A percentile compares a stretch with the other conserved stretches of the same genome.
Conservation (phyloP, 2,329 filamentous ascomycete species). For the Ascochyta clinopodiicola region DNA sequence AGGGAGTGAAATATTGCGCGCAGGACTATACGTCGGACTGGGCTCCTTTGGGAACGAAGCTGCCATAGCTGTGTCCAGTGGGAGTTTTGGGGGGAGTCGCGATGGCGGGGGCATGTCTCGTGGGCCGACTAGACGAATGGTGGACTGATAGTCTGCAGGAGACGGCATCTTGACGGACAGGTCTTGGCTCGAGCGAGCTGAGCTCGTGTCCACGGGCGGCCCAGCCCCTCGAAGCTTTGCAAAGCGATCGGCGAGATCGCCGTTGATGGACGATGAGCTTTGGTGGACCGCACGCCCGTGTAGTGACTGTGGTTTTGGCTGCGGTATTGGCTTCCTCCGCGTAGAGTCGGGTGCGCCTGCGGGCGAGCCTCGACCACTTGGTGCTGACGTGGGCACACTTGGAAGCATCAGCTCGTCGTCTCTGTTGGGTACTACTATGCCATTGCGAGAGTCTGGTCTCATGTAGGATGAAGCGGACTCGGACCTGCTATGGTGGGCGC, state of each 20-base stretch:
- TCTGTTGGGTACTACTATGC: constrained; percentile 14
- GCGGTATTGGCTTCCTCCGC: constrained; percentile 52
- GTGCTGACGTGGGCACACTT: constrained; percentile 32
- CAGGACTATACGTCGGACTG: constrained; percentile 80
- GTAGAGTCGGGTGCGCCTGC: constrained; percentile 29
- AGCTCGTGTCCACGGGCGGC: constrained; percentile 30
- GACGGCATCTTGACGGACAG: constrained; percentile 52
- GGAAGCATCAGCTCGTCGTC: constrained; percentile 48
- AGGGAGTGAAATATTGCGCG: constrained; percentile 71
- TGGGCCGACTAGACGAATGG: constrained; percentile 54
- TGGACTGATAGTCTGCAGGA: constrained; percentile 46
- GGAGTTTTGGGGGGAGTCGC: constrained; percentile 51
- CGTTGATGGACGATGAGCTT: constrained; percentile 32
- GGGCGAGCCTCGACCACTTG: constrained; percentile 29
- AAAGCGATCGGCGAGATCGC: constrained; percentile 48
- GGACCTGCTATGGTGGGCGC: constrained; percentile 51
- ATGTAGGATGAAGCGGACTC: constrained; percentile 21
- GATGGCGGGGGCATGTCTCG: constrained; percentile 59
- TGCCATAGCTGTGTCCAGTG: constrained; percentile 59
- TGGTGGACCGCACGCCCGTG: constrained; percentile 65
- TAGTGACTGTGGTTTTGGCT: constrained; percentile 72
- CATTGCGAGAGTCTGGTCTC: constrained; percentile 27
- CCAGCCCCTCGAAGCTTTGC: constrained; percentile 41
- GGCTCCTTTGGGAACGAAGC: constrained; percentile 72
- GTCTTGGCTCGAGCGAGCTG: constrained; percentile 32